A percentile compares a stretch with the other conserved stretches of the same genome.
Conservation (phyloP, 331 rosid species). For the Erythrophleum ivorense region DNA sequence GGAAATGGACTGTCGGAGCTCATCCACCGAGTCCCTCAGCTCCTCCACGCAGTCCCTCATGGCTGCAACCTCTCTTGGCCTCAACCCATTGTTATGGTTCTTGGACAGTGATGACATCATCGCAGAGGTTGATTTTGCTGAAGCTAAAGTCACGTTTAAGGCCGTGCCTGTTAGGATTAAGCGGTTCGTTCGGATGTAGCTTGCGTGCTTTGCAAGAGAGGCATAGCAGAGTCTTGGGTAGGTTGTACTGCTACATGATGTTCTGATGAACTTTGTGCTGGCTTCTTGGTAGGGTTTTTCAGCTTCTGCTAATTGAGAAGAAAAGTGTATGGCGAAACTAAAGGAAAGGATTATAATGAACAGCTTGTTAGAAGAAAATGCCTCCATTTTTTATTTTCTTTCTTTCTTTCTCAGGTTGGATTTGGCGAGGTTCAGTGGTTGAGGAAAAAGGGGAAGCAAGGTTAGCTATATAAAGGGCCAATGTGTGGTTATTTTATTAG, state of each 20-base stretch:
- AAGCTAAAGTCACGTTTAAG: slow-evolving; percentile 60
- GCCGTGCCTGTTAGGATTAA: slow-evolving; percentile 57
- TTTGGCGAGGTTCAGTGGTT: no score
- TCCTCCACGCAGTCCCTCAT: slow-evolving; percentile 76
- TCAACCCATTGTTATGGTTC: slow-evolving; percentile 36
- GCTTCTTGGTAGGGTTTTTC: slow-evolving; percentile 34
- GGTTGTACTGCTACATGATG: slow-evolving; percentile 63
- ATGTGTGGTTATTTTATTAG: no score
- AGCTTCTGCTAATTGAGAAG: slow-evolving; percentile 8
- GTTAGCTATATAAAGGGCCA: no score
- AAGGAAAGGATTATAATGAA: slow-evolving; percentile 27
- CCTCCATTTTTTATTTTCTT: no score
- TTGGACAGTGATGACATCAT: slow-evolving; percentile 47
- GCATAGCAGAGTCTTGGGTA: slow-evolving; percentile 69
- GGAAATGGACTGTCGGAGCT: slow-evolving; percentile 50
- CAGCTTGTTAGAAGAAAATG: neutral
- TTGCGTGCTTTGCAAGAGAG: slow-evolving; percentile 66
- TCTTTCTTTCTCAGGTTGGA: no score
- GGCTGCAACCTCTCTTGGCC: slow-evolving; percentile 55
- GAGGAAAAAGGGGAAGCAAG: no score
- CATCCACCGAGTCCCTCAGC: slow-evolving; percentile 59
- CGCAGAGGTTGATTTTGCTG: slow-evolving; percentile 55
- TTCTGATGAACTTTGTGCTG: slow-evolving; percentile 62
- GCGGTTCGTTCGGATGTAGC: slow-evolving; percentile 58
- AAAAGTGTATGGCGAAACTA: neutral